phyloP scores from a whole-genome alignment of 352 stramenopile species.

The Pythium scleroteichum region DNA sequence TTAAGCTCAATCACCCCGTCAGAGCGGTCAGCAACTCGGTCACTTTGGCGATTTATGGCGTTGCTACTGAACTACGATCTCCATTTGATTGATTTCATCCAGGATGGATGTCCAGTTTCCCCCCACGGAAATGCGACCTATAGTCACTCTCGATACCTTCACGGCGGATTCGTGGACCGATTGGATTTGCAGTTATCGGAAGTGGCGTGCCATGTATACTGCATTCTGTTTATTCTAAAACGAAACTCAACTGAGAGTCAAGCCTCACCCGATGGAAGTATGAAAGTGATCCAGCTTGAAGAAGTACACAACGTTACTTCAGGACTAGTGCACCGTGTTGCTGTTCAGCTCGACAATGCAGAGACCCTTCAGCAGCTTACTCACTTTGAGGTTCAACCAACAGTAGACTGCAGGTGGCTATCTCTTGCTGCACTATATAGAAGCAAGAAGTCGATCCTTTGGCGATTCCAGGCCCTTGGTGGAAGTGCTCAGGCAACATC shows the following conservation, averaged over 20 bases:
- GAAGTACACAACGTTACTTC: too few relatives aligned
- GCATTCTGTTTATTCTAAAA: constrained; percentile 52
- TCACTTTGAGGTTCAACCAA: constrained; percentile 42
- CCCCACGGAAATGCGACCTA: constrained; percentile 36
- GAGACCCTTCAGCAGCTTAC: constrained; percentile 49
- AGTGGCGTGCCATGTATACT: constrained; percentile 47
- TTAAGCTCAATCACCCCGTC: constrained; percentile 45
- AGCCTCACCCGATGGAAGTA: not conserved
- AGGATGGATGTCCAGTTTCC: constrained; percentile 45
- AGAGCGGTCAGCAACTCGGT: constrained; percentile 21
- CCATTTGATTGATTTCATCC: constrained; percentile 63
- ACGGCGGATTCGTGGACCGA: constrained; percentile 55
- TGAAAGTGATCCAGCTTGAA: constrained; percentile 36
- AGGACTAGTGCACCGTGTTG: not conserved
- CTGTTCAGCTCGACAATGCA: constrained; percentile 54
- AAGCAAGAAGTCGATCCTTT: constrained; percentile 49
- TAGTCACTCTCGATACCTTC: constrained; percentile 43
- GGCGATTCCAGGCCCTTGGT: constrained; percentile 54
- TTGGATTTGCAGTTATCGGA: constrained; percentile 40
- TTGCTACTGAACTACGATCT: constrained; percentile 64
- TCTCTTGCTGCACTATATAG: constrained; percentile 52
- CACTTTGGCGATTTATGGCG: constrained; percentile 54
- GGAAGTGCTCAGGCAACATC: constrained; percentile 40
- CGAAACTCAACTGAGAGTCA: not conserved
- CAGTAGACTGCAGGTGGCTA: constrained; percentile 43